Conservation (phyloP, 306 rosid genomes). For the Cotoneaster glaucophyllus region DNA sequence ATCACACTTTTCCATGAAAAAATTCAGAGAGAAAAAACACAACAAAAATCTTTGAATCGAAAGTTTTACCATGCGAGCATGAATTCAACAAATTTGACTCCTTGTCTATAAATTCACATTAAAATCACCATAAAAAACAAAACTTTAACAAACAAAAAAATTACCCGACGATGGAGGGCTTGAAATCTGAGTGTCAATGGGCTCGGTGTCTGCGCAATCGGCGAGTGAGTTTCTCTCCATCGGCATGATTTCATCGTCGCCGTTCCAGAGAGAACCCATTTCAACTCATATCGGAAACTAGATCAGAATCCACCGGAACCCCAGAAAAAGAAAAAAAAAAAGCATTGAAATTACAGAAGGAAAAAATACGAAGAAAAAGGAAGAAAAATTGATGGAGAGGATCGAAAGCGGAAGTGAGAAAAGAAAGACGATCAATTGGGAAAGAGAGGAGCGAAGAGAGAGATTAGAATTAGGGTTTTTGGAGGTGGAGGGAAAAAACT, state of each 20-base stretch:
- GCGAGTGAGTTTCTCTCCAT: neutral
- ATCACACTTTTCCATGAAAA: neutral
- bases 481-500: constrained; percentile 16
- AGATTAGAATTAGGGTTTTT: neutral
- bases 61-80: neutral
- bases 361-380: neutral
- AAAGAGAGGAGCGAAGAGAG: neutral
- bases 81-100: neutral
- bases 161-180: constrained; percentile 32
- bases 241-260: constrained; percentile 12
- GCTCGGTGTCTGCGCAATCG: constrained; percentile 26
- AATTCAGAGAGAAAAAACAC: neutral
- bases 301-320: neutral
- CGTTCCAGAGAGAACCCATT: constrained; percentile 32
- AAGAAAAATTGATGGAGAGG: neutral
- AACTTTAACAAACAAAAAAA: neutral
- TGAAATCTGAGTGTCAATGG: constrained; percentile 27
- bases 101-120: neutral
- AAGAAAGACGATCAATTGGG: neutral
- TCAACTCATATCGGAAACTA: constrained; percentile 7
- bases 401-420: neutral
- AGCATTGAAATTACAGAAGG: neutral
- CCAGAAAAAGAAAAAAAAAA: neutral
- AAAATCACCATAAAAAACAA: neutral
- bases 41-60: neutral